Percentiles rank a stretch among this genome's conserved stretches.
Evolutionary conservation across 1,284 basidiomycete genomes (phyloP).

Genomic region (Amylostereum chailletii): DNA sequence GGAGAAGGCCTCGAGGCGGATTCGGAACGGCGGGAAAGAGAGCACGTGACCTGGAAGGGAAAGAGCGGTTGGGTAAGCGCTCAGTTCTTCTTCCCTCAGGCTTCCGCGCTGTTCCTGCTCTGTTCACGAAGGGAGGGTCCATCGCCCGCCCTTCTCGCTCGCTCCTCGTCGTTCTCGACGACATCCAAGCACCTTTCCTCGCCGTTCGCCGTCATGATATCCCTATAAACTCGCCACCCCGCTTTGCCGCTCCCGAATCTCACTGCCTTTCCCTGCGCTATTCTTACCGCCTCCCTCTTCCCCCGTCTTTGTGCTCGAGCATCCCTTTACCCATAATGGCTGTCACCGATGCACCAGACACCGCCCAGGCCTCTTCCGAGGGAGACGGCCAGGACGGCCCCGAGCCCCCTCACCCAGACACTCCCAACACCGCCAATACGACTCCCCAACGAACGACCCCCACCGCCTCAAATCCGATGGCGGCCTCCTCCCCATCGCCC

Average conservation of each 20-base stretch:
- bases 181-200: slow-evolving; percentile 9
- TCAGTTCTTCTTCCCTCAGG: too few species aligned
- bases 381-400: slow-evolving; percentile 47
- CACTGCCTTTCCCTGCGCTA: background rate
- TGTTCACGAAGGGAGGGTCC: background rate
- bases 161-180: slow-evolving; percentile 11
- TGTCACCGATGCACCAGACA: slow-evolving; percentile 34
- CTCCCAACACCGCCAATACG: slow-evolving; percentile 10
- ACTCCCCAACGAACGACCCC: slow-evolving; percentile 13
- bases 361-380: slow-evolving; percentile 36
- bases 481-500: slow-evolving; percentile 5
- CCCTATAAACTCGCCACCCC: slow-evolving; percentile 22
- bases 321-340: slow-evolving; percentile 25
- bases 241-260: slow-evolving; percentile 4
- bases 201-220: slow-evolving; percentile 24
- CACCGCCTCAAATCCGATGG: background rate
- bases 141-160: slow-evolving; percentile 19
- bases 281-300: slow-evolving; percentile 1
- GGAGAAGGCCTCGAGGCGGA: too few species aligned
- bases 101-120: too few species aligned
- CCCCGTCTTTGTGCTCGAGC: background rate
- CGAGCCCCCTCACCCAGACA: slow-evolving; percentile 26
- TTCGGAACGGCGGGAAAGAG: too few species aligned
- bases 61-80: too few species aligned
- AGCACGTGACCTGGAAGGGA: too few species aligned